These are phyloP conservation scores for Mycena floridula DNA, from an alignment of 768 basidiomycete species.

Conservation along the genomic window DNA sequence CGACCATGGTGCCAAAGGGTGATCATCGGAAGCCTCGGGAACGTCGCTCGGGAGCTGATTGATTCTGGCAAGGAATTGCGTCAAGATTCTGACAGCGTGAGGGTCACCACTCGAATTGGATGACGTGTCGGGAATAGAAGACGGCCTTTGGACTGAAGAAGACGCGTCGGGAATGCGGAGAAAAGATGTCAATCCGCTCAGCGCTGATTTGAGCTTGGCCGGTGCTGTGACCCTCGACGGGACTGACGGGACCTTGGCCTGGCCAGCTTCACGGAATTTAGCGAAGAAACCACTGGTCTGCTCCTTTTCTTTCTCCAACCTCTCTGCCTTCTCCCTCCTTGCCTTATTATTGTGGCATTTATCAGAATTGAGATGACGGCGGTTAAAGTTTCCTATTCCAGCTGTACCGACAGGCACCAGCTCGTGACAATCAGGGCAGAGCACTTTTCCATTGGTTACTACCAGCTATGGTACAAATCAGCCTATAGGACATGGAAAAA, in stretches of 20 bases:
- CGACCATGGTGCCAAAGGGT: not conserved
- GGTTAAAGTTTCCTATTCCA: not conserved
- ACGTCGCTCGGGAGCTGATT: not conserved
- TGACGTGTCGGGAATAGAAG: too few relatives aligned
- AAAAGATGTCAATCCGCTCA: not conserved
- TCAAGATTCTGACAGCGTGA: not conserved
- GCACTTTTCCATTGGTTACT: not conserved
- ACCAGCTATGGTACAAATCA: too few relatives aligned
- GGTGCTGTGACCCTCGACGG: not conserved
- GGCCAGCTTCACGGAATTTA: not conserved
- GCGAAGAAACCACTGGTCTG: not conserved
- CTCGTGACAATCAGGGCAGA: not conserved
- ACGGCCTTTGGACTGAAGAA: not conserved
- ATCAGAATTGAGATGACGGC: not conserved
- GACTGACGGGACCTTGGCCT: not conserved
- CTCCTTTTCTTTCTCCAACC: not conserved
- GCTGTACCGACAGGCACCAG: not conserved
- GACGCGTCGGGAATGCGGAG: not conserved
- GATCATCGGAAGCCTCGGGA: not conserved
- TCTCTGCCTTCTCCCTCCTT: not conserved
- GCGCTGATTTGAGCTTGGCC: not conserved
- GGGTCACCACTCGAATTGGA: too few relatives aligned
- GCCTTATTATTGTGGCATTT: not conserved
- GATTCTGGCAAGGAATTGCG: not conserved
- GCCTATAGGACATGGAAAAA: too few relatives aligned